Evolutionary conservation across 805 yeast genomes (phyloP).

Genomic region (Wickerhamia fluorescens): DNA sequence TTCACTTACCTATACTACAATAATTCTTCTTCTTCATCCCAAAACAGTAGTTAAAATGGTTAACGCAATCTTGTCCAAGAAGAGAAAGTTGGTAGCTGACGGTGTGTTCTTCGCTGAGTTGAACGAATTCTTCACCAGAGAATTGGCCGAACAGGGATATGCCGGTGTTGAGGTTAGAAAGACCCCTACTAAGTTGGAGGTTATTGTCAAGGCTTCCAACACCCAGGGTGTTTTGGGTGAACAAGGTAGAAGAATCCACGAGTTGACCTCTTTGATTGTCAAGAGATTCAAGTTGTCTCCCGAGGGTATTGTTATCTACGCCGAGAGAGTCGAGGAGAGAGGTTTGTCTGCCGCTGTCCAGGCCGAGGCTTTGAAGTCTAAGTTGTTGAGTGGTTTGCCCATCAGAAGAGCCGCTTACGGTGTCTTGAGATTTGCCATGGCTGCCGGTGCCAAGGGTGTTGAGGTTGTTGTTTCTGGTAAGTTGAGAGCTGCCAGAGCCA

Average conservation of each 20-base stretch:
- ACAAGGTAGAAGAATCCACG: conserved; percentile 99
- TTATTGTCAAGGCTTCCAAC: conserved; percentile 98
- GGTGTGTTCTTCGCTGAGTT: conserved; percentile 99
- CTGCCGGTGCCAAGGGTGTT: conserved; percentile 99
- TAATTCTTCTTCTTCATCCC: conserved; percentile 3
- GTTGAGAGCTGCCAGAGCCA: conserved; percentile 99
- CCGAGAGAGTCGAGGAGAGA: conserved; percentile 99
- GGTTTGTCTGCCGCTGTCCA: conserved; percentile 99
- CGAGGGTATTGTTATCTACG: conserved; percentile 89
- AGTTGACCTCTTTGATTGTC: conserved; percentile 93
- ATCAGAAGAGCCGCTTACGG: conserved; percentile 99
- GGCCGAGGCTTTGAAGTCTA: conserved; percentile 98
- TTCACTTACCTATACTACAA: conserved; percentile 1
- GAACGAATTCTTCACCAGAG: conserved; percentile 99
- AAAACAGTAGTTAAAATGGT: conserved; percentile 16
- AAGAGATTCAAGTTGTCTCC: conserved; percentile 97
- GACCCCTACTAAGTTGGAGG: conserved; percentile 96
- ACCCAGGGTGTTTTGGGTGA: conserved; percentile 98
- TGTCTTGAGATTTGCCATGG: conserved; percentile 99
- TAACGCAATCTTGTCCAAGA: conserved; percentile 69
- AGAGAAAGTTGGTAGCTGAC: conserved; percentile 99
- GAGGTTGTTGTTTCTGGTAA: conserved; percentile 99
- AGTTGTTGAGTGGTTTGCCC: conserved; percentile 96
- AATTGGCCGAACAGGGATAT: conserved; percentile 99
- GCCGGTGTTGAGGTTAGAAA: conserved; percentile 99